A percentile compares a stretch with the other conserved stretches of the same genome.
These are phyloP conservation scores for Suillus weaverae DNA, from an alignment of 768 basidiomycete genomes.

Conservation along the genomic window DNA sequence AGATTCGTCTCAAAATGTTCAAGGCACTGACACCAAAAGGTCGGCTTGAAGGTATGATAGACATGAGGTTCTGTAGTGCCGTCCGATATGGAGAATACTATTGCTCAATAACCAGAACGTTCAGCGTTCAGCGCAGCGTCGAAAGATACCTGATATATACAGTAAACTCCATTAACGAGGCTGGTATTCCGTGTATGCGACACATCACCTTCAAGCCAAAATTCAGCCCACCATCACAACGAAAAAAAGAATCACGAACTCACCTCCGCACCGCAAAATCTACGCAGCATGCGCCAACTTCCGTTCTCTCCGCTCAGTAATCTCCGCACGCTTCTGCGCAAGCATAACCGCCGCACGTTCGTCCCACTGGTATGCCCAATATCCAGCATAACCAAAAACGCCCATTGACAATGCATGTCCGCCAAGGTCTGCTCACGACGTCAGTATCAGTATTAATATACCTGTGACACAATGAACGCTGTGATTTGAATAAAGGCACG, in stretches of 20 bases:
- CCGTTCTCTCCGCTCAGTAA: conserved; percentile 50
- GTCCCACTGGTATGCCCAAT: conserved; percentile 74
- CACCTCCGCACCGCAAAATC: conserved; percentile 22
- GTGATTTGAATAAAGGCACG: conserved; percentile 34
- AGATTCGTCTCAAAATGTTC: background rate
- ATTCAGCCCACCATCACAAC: background rate
- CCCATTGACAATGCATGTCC: conserved; percentile 71
- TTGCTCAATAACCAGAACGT: background rate
- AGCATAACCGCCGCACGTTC: conserved; percentile 59
- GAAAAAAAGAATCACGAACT: background rate
- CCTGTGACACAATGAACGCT: background rate
- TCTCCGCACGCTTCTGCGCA: conserved; percentile 60
- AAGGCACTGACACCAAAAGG: background rate
- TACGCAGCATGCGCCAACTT: conserved; percentile 33
- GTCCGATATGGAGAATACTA: background rate
- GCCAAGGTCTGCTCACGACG: conserved; percentile 55
- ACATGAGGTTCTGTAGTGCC: background rate
- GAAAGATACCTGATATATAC: background rate
- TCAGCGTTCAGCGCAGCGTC: background rate
- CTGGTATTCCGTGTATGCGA: background rate
- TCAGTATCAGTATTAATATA: background rate
- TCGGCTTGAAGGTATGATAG: background rate
- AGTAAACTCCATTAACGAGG: background rate
- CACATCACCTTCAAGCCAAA: background rate
- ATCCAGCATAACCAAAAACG: conserved; percentile 71